Base-by-base conservation (phyloP, 1,284 basidiomycete species). In the Apiotrichum mycotoxinovorans region DNA sequence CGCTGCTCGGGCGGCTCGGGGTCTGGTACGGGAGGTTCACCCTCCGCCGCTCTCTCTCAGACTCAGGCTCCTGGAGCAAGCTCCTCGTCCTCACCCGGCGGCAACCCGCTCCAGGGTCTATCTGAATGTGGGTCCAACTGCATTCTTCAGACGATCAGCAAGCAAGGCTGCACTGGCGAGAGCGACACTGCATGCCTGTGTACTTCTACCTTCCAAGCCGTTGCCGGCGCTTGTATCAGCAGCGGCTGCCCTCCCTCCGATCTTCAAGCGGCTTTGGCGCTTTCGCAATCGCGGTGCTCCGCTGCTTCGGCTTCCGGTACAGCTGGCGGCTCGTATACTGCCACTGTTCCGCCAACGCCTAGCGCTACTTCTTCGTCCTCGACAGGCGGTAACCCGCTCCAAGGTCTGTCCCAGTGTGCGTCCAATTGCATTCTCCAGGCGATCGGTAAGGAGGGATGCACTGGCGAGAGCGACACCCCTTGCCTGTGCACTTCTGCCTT, bases 141-240 rank as follows among this genome's bases (percentile, higher is more conserved):
- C 44, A 4, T 46, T 12, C 4, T 23, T 20, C 33, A 35, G 9
- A 18, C 33, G 20, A 20, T 20, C 3, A 18, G 15, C 27, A 33
- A 30, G 17, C 44, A 46, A 14, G 42, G 42, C 23, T 46, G 44
- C 44, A 33, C 33, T 27, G 27, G 44, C 17, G 43, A 44, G 18
- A 48, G 26, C 17, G 55, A 56, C 55, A 56, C 37, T 3, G 44
- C 27, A 22, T 56, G 55, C 38, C 38, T 56, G 37, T 56, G 55
- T 37, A 52, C 23, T 17, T 27, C 42, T 8, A 25, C 22, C 42
- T 44, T 44, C 42, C 42, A 44, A 25, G 42, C 12, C 23, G 42
- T 17, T 18, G 42, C 42, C 18, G 23, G 25, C 42, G 27, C 47
- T 7, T 55, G 53, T n/a, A 12, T 55, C 23, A 11, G 8, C 18